Conservation (phyloP, 768 basidiomycete species). For the Cystobasidium ongulense region DNA sequence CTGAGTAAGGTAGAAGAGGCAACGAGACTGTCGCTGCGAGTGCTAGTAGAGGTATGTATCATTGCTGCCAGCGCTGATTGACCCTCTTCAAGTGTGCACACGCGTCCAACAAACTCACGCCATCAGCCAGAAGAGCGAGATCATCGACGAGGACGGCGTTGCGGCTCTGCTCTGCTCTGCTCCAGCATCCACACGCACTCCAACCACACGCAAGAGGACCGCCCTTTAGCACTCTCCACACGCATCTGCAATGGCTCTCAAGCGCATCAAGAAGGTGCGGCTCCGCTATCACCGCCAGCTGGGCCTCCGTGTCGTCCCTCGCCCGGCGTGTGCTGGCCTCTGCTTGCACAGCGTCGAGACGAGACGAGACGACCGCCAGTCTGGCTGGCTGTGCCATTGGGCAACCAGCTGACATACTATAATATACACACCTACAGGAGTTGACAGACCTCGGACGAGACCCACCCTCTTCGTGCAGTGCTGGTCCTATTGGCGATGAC, state of each 20-base stretch:
- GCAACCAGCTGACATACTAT: neutral
- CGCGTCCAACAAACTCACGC: neutral
- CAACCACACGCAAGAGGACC: neutral
- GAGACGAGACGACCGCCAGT: neutral
- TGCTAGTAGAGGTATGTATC: neutral
- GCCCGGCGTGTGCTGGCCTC: neutral
- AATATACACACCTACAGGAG: slow-evolving; percentile 56
- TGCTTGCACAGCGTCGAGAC: neutral
- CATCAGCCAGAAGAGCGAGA: neutral
- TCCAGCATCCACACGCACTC: neutral
- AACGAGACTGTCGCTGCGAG: neutral
- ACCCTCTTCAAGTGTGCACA: too few species aligned
- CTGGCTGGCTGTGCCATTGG: neutral
- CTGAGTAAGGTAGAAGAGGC: neutral
- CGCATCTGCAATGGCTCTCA: slow-evolving; percentile 89
- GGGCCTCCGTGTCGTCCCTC: neutral
- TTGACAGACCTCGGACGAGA: slow-evolving; percentile 98
- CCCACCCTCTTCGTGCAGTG: slow-evolving; percentile 98
- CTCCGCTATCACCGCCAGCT: slow-evolving; percentile 8
- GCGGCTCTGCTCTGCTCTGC: slow-evolving; percentile 1
- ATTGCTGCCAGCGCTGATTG: too few species aligned
- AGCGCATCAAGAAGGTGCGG: slow-evolving; percentile 93
- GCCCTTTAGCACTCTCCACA: neutral
- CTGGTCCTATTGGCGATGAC: slow-evolving; percentile 94
- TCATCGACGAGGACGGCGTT: neutral